phyloP scores from a whole-genome alignment of 2,329 filamentous ascomycete genomes.

The Trichothecium sympodiale region DNA sequence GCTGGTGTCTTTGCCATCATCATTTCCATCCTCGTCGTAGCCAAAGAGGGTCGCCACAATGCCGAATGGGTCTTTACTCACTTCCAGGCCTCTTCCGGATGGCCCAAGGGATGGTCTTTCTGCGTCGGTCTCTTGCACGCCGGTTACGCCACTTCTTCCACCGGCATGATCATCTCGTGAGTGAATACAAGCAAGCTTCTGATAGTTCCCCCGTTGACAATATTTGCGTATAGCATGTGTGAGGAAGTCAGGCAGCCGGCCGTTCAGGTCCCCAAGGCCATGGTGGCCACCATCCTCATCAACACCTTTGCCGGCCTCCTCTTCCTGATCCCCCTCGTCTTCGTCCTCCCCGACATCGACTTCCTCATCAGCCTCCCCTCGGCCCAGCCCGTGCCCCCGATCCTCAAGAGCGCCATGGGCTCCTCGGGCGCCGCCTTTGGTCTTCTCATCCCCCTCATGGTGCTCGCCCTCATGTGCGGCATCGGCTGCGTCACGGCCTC shows the following conservation, averaged over 20 bases:
- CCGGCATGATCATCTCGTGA: constrained; percentile 70
- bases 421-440: constrained; percentile 49
- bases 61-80: constrained; percentile 55
- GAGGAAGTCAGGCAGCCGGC: constrained; percentile 59
- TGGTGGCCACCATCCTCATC: constrained; percentile 56
- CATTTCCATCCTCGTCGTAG: constrained; percentile 51
- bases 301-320: constrained; percentile 57
- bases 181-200: constrained; percentile 17
- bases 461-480: constrained; percentile 56
- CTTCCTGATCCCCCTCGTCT: constrained; percentile 58
- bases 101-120: constrained; percentile 62
- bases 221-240: constrained; percentile 46
- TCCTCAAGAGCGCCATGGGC: constrained; percentile 52
- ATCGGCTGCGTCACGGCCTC: constrained; percentile 59
- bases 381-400: constrained; percentile 53
- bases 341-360: constrained; percentile 54
- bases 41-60: constrained; percentile 54
- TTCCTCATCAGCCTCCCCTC: constrained; percentile 40
- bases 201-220: background rate
- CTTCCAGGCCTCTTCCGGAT: constrained; percentile 59
- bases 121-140: constrained; percentile 62
- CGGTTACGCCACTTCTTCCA: constrained; percentile 64
- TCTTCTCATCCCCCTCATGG: constrained; percentile 52
- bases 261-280: constrained; percentile 60
- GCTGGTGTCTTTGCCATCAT: constrained; percentile 56